Conservation (phyloP, 108 stramenopile species). For the Phaeodactylum tricornutum region DNA sequence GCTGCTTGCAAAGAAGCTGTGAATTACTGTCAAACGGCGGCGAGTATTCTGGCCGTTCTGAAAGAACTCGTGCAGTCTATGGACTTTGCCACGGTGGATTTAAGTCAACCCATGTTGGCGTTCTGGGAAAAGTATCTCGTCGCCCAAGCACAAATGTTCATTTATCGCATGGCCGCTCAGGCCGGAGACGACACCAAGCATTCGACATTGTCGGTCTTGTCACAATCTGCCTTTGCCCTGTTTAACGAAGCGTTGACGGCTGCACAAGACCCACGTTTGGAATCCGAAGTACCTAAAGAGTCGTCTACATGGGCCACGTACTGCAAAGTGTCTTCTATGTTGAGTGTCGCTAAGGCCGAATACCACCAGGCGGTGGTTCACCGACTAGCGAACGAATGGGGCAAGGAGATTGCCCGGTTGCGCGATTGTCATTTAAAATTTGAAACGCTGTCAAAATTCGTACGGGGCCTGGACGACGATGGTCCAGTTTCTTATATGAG, state of each 20-base stretch:
- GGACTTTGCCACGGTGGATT: constrained; percentile 34
- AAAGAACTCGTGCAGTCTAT: neutral
- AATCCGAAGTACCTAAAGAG: constrained; percentile 23
- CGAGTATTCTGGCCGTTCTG: constrained; percentile 16
- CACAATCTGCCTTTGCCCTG: constrained; percentile 14
- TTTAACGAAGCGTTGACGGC: constrained; percentile 31
- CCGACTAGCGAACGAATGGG: constrained; percentile 18
- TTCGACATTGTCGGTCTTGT: constrained; percentile 21
- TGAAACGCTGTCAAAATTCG: constrained; percentile 15
- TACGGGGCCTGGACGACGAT: constrained; percentile 3
- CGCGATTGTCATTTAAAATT: constrained; percentile 7
- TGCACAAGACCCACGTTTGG: constrained; percentile 31
- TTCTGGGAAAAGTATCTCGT: constrained; percentile 33
- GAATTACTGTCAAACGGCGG: constrained; percentile 18
- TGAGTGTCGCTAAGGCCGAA: constrained; percentile 26
- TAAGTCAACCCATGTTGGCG: constrained; percentile 19
- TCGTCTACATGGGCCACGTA: constrained; percentile 30
- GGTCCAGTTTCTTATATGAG: neutral
- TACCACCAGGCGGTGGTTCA: constrained; percentile 30
- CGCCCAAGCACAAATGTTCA: constrained; percentile 28
- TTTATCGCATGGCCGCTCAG: constrained; percentile 31
- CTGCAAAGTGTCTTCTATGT: constrained; percentile 29
- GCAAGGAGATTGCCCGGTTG: constrained; percentile 30
- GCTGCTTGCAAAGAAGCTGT: constrained; percentile 32
- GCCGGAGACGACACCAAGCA: constrained; percentile 14